Evolutionary conservation across 2,329 filamentous ascomycete genomes (phyloP).

Genomic region (Botrytis pseudocinerea): DNA sequence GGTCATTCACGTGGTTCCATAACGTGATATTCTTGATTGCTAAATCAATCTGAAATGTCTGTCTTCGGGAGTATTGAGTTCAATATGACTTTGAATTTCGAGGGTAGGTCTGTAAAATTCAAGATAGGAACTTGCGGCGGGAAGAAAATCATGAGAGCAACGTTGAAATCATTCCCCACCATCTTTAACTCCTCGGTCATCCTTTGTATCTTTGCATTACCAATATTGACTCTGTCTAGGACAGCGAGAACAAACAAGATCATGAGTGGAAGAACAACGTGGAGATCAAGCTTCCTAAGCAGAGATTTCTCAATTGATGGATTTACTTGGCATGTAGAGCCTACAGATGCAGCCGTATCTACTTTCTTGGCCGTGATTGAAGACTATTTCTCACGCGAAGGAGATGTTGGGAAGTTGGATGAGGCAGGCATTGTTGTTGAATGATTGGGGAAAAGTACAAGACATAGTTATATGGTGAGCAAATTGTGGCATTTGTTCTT

Average conservation of each 20-base stretch:
- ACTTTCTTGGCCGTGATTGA: background rate
- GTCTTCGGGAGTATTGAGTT: background rate
- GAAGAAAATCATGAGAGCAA: conserved; percentile 48
- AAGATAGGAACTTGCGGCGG: conserved; percentile 25
- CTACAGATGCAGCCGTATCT: background rate
- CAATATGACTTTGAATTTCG: background rate
- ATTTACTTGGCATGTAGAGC: background rate
- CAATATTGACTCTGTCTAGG: conserved; percentile 75
- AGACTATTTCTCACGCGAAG: background rate
- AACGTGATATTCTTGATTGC: background rate
- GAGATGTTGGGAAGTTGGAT: background rate
- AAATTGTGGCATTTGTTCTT: too few species aligned
- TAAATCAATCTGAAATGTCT: background rate
- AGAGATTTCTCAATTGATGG: conserved; percentile 26
- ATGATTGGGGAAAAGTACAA: background rate
- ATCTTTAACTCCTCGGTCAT: conserved; percentile 64
- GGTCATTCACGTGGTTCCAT: too few species aligned
- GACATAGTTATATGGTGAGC: too few species aligned
- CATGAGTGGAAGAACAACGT: conserved; percentile 46
- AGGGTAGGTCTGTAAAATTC: background rate
- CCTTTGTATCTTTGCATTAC: conserved; percentile 68
- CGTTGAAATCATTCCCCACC: conserved; percentile 49
- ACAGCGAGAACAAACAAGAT: conserved; percentile 73
- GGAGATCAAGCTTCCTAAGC: conserved; percentile 32
- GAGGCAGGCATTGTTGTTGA: conserved; percentile 1